Evolutionary conservation across 2,329 filamentous ascomycete species (phyloP).

Genomic region (Colletotrichum zoysiae): DNA sequence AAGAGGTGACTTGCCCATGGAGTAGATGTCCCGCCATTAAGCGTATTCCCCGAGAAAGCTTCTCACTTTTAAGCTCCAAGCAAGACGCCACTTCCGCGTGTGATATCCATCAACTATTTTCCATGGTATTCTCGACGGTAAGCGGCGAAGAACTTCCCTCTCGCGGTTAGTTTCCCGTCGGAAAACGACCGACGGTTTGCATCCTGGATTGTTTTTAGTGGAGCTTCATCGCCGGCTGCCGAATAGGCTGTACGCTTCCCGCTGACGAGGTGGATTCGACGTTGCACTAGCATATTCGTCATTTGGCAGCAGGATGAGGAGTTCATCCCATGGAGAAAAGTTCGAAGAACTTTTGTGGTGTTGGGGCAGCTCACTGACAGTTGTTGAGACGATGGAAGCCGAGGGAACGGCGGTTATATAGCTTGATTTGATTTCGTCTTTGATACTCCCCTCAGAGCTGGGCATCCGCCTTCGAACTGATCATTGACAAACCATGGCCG

Average conservation of each 20-base stretch:
- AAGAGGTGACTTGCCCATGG: too few relatives aligned
- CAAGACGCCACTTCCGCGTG: background rate
- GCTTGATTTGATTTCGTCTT: background rate
- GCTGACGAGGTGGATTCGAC: constrained; percentile 19
- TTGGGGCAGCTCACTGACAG: background rate
- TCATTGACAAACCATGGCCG: constrained; percentile 6
- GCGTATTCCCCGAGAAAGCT: too few relatives aligned
- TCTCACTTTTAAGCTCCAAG: background rate
- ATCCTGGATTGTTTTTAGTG: background rate
- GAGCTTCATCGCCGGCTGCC: background rate
- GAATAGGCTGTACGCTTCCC: constrained; percentile 10
- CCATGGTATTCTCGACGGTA: background rate
- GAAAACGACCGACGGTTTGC: constrained; percentile 2
- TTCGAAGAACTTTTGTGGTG: background rate
- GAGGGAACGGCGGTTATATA: background rate
- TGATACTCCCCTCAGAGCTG: background rate
- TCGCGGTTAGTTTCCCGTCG: constrained; percentile 21
- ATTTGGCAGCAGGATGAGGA: constrained; percentile 30
- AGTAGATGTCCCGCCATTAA: too few relatives aligned
- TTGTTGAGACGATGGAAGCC: background rate
- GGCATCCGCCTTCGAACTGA: background rate
- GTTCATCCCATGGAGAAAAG: background rate
- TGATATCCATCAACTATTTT: background rate
- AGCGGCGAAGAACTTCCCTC: background rate
- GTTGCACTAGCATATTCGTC: constrained; percentile 36